Evolutionary conservation across 768 basidiomycete genomes (phyloP).

Genomic region (Xerocomellus dryophilus): DNA sequence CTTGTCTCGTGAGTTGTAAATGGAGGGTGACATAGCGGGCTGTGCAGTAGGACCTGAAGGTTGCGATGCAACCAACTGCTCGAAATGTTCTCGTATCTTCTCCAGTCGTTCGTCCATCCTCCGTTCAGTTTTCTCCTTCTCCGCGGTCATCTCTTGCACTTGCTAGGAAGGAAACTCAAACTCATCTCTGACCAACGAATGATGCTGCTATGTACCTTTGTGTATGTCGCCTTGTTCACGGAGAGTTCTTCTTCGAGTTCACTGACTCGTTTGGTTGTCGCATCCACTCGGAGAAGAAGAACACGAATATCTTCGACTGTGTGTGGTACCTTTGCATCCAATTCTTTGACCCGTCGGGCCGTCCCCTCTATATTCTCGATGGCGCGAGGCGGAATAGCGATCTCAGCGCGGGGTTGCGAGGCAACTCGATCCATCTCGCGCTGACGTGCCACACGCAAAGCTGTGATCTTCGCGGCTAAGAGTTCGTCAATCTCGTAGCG

Average conservation of each 20-base stretch:
- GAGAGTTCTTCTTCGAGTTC: constrained; percentile 25
- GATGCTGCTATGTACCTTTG: constrained; percentile 13
- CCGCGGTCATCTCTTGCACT: constrained; percentile 14
- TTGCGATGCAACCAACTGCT: constrained; percentile 12
- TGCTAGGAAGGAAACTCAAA: constrained; percentile 13
- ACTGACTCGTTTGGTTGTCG: constrained; percentile 17
- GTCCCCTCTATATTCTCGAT: constrained; percentile 18
- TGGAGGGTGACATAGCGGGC: neutral
- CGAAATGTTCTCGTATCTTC: constrained; percentile 18
- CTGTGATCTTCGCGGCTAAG: constrained; percentile 17
- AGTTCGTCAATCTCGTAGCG: constrained; percentile 18
- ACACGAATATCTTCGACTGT: constrained; percentile 25
- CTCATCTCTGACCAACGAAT: neutral
- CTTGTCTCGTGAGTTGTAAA: constrained; percentile 2
- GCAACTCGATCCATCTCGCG: constrained; percentile 18
- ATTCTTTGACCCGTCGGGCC: constrained; percentile 12
- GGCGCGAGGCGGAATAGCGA: constrained; percentile 20
- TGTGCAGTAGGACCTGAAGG: neutral
- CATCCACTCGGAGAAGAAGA: constrained; percentile 25
- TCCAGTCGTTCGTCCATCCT: constrained; percentile 14
- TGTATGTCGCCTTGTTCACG: constrained; percentile 10
- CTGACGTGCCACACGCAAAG: constrained; percentile 22
- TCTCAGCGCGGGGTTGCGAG: constrained; percentile 14
- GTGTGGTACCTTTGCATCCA: constrained; percentile 25
- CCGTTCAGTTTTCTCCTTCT: constrained; percentile 13